These are phyloP conservation scores for Calocera viscosa DNA, from an alignment of 768 basidiomycete genomes.

Conservation along the genomic window DNA sequence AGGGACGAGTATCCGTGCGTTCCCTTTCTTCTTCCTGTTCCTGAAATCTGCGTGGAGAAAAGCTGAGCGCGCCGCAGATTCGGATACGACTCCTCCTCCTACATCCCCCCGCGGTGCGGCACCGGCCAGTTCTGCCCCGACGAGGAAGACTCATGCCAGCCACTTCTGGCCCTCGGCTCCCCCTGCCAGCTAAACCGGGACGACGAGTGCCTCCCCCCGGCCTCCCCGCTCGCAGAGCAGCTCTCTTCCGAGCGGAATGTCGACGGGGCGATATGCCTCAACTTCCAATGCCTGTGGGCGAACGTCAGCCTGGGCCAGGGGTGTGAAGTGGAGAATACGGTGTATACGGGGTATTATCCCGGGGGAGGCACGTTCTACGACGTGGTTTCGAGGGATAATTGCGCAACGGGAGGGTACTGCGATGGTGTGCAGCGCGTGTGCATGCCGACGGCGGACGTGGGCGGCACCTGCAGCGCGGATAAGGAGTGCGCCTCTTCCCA, in stretches of 20 bases:
- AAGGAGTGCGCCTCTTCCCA: constrained; percentile 32
- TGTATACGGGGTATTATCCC: constrained; percentile 56
- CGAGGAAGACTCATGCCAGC: constrained; percentile 59
- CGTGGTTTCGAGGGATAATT: constrained; percentile 65
- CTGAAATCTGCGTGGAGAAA: constrained; percentile 16
- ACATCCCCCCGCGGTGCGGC: constrained; percentile 40
- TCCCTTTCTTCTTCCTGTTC: constrained; percentile 17
- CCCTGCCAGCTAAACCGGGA: constrained; percentile 78
- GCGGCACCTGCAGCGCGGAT: constrained; percentile 45
- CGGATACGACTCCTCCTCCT: neutral
- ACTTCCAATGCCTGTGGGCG: constrained; percentile 56
- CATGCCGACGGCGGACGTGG: constrained; percentile 43
- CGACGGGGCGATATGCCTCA: constrained; percentile 75
- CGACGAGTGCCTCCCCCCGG: constrained; percentile 37
- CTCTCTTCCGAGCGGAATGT: constrained; percentile 47
- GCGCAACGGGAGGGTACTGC: constrained; percentile 60
- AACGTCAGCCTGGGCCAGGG: constrained; percentile 51
- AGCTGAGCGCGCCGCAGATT: neutral
- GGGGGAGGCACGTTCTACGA: constrained; percentile 50
- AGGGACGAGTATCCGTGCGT: constrained; percentile 68
- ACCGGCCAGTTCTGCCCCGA: constrained; percentile 68
- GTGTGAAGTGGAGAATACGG: constrained; percentile 67
- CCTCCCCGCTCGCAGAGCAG: constrained; percentile 48
- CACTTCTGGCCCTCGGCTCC: constrained; percentile 45
- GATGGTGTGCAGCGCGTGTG: constrained; percentile 50